A percentile compares a stretch with the other conserved stretches of the same genome.
Conservation (phyloP, 2,329 filamentous ascomycete genomes). For the Phaeosphaeria sp. region DNA sequence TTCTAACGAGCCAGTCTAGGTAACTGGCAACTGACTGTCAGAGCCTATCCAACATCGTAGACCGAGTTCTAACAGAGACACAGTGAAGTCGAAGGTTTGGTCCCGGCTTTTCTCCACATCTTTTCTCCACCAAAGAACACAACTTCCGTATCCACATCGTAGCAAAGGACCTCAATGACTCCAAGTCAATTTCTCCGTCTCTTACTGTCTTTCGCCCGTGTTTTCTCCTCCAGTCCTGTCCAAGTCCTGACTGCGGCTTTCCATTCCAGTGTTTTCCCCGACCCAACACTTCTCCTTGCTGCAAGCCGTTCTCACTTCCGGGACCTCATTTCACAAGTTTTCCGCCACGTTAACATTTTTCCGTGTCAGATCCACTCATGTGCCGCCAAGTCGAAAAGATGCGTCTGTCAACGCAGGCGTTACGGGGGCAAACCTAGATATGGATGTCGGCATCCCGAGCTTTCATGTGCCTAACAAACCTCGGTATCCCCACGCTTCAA, state of each 20-base stretch:
- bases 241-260: not conserved
- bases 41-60: not conserved
- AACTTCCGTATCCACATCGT: not conserved
- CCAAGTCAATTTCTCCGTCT: not conserved
- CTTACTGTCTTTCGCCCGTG: constrained; percentile 6
- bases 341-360: constrained; percentile 2
- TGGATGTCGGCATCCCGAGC: constrained; percentile 1
- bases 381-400: constrained; percentile 3
- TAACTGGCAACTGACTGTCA: not conserved
- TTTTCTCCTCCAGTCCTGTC: not conserved
- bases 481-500: not conserved
- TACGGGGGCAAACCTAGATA: constrained; percentile 5
- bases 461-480: constrained; percentile 1
- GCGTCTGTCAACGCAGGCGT: not conserved
- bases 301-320: not conserved
- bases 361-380: not conserved
- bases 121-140: not conserved
- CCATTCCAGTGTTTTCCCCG: not conserved
- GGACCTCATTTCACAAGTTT: not conserved
- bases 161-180: not conserved
- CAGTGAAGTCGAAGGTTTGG: not conserved
- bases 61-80: not conserved
- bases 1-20: not conserved
- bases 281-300: not conserved
- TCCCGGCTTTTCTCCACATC: not conserved